These are phyloP conservation scores for Clathrospora elynae DNA, from an alignment of 2,329 filamentous ascomycete genomes.

Conservation along the genomic window DNA sequence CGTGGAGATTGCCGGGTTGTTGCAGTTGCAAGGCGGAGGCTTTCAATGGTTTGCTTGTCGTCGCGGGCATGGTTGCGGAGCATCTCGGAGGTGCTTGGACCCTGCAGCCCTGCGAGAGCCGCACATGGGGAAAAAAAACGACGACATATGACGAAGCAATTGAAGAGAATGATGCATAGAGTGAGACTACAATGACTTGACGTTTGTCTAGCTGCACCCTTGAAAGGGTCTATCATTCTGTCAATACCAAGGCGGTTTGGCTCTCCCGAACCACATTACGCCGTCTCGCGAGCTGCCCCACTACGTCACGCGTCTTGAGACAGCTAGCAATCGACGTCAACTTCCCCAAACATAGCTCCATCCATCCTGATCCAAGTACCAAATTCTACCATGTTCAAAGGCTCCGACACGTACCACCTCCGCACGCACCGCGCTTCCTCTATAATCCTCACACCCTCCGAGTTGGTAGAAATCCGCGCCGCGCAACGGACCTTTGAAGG, in stretches of 20 bases:
- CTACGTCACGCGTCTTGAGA: slow-evolving; percentile 11
- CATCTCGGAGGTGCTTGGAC: slow-evolving; percentile 18
- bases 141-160: too few relatives aligned
- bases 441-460: slow-evolving; percentile 77
- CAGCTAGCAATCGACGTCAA: too few relatives aligned
- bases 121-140: neutral
- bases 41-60: slow-evolving; percentile 1
- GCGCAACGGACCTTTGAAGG: slow-evolving; percentile 97
- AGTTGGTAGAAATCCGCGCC: slow-evolving; percentile 92
- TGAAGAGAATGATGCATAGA: too few relatives aligned
- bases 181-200: too few relatives aligned
- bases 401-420: slow-evolving; percentile 75
- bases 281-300: slow-evolving; percentile 12
- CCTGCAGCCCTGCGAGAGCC: slow-evolving; percentile 4
- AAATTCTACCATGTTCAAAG: slow-evolving; percentile 29
- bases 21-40: neutral
- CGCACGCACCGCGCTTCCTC: slow-evolving; percentile 83
- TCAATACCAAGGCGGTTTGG: too few relatives aligned
- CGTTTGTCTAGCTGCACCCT: neutral
- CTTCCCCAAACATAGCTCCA: too few relatives aligned
- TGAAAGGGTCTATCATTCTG: neutral
- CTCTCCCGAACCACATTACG: slow-evolving; percentile 5
- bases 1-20: neutral
- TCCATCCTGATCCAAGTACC: too few relatives aligned
- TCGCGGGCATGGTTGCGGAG: slow-evolving; percentile 10